phyloP scores from a whole-genome alignment of 2,329 filamentous ascomycete genomes.

The Hypoxylon sp. region DNA sequence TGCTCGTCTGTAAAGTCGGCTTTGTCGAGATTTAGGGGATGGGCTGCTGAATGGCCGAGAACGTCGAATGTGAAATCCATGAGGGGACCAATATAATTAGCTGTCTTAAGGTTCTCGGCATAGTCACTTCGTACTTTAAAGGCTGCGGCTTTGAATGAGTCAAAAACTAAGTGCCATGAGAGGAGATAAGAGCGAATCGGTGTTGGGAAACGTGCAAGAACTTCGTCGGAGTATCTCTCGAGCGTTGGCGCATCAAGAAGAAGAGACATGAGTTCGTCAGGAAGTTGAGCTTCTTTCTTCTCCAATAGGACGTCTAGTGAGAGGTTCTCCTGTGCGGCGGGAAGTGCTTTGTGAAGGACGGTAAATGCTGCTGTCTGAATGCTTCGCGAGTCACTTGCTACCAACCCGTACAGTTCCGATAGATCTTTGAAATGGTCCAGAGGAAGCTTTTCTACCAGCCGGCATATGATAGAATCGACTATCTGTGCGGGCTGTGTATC shows the following conservation, averaged over 20 bases:
- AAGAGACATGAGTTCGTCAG: constrained; percentile 87
- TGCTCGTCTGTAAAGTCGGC: constrained; percentile 72
- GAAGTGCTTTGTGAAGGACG: constrained; percentile 85
- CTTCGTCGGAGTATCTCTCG: constrained; percentile 75
- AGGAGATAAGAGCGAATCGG: constrained; percentile 84
- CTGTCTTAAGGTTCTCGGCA: constrained; percentile 81
- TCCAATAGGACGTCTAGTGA: constrained; percentile 83
- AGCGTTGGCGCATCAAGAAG: constrained; percentile 83
- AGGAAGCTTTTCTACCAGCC: constrained; percentile 76
- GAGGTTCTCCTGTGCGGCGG: constrained; percentile 82
- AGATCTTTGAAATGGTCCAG: constrained; percentile 74
- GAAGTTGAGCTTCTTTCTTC: constrained; percentile 79
- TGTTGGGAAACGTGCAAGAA: constrained; percentile 78
- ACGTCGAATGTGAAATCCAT: constrained; percentile 88
- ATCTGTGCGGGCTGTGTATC: constrained; percentile 78
- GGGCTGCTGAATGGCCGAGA: constrained; percentile 82
- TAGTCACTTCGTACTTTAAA: constrained; percentile 89
- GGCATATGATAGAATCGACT: constrained; percentile 80
- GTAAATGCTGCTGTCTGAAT: constrained; percentile 87
- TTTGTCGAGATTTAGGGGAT: constrained; percentile 80
- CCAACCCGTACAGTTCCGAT: constrained; percentile 79
- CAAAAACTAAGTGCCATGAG: constrained; percentile 91
- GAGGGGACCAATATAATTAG: constrained; percentile 76
- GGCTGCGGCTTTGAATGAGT: constrained; percentile 83
- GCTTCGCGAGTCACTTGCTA: constrained; percentile 80